These are phyloP conservation scores for Quercus suber DNA, from an alignment of 306 rosid species.

Conservation along the genomic window DNA sequence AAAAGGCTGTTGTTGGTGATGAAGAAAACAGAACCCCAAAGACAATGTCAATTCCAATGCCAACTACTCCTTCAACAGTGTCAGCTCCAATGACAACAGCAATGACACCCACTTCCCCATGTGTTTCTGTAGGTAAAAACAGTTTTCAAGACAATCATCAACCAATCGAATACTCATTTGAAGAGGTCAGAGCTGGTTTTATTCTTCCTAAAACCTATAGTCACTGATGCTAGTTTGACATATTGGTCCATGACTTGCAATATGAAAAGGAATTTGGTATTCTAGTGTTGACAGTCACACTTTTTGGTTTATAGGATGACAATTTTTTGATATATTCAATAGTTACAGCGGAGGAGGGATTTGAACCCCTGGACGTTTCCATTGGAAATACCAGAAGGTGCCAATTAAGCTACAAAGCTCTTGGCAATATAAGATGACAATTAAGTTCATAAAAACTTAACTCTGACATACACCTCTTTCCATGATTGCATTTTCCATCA, in stretches of 20 bases:
- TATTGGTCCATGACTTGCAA: neutral
- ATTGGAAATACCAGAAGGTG: too few species aligned
- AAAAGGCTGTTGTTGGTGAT: slow-evolving; percentile 17
- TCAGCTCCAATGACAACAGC: slow-evolving; percentile 41
- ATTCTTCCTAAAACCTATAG: slow-evolving; percentile 18
- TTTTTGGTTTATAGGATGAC: neutral
- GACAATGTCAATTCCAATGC: slow-evolving; percentile 34
- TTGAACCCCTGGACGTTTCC: fast-evolving
- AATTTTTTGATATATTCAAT: neutral
- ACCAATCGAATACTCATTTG: slow-evolving; percentile 51
- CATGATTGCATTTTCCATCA: too few species aligned
- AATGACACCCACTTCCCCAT: slow-evolving; percentile 46
- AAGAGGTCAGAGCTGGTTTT: slow-evolving; percentile 58
- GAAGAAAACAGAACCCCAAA: slow-evolving; percentile 52
- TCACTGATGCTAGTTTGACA: slow-evolving; percentile 20
- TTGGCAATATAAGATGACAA: neutral
- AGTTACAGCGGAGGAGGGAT: too few species aligned
- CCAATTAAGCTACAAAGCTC: too few species aligned
- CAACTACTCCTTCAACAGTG: slow-evolving; percentile 52
- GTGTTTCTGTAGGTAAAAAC: slow-evolving; percentile 4
- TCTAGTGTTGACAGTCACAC: neutral
- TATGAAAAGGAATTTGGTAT: neutral
- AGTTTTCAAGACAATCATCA: slow-evolving; percentile 16
- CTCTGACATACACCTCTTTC: too few species aligned
- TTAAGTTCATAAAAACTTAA: neutral